Conservation (phyloP, 768 basidiomycete genomes). For the Xerocomus potaroensis region DNA sequence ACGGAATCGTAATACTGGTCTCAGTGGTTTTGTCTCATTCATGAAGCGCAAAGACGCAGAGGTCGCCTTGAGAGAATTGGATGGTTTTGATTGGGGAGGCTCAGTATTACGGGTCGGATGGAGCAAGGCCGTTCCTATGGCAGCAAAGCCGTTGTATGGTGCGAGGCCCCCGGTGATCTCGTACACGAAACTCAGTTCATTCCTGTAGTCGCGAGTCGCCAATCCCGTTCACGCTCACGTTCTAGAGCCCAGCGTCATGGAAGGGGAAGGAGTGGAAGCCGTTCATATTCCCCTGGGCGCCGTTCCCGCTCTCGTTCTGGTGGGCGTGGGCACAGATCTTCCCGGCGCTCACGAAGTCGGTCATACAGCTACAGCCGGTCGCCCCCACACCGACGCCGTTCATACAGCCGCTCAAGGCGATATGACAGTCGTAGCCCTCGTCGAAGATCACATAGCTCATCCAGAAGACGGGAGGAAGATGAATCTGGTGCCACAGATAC, state of each 20-base stretch:
- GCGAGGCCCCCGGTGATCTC: constrained; percentile 12
- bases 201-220: constrained; percentile 19
- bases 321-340: constrained; percentile 23
- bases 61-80: constrained; percentile 79
- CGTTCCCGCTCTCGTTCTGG: constrained; percentile 33
- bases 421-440: constrained; percentile 46
- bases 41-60: constrained; percentile 95
- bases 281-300: constrained; percentile 20
- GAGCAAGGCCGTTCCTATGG: constrained; percentile 95
- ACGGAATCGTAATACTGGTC: constrained; percentile 64
- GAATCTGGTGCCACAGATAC: constrained; percentile 63
- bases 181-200: not conserved
- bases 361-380: constrained; percentile 33
- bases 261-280: constrained; percentile 25
- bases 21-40: constrained; percentile 96
- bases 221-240: constrained; percentile 32
- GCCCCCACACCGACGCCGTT: constrained; percentile 39
- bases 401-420: constrained; percentile 47
- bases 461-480: constrained; percentile 46
- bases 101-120: constrained; percentile 85
- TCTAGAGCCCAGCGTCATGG: constrained; percentile 29
- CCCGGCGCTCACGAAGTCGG: constrained; percentile 24
- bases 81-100: constrained; percentile 95
- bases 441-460: constrained; percentile 32
- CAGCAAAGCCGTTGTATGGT: constrained; percentile 80